Percentiles rank a stretch among this genome's conserved stretches.
Conservation (phyloP, 768 basidiomycete genomes). For the Mycena amicta region DNA sequence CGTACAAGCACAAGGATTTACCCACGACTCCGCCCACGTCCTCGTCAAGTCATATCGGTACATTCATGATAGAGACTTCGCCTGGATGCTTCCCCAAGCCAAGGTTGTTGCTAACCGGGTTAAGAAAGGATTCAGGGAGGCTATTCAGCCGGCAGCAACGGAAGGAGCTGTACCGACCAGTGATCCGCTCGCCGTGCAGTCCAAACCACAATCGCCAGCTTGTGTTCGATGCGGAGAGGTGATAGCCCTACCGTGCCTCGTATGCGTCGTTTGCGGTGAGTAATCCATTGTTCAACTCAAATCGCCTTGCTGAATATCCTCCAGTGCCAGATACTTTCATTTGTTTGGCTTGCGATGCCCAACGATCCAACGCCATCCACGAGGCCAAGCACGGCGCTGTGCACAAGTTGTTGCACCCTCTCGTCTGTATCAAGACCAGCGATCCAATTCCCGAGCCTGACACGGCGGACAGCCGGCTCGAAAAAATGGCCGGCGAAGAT, state of each 20-base stretch:
- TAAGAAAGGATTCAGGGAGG: background rate
- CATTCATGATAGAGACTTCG: slow-evolving; percentile 12
- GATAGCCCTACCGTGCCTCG: slow-evolving; percentile 9
- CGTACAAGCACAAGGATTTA: background rate
- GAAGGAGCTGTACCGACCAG: background rate
- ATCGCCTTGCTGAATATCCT: no score
- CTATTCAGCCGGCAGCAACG: background rate
- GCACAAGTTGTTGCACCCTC: background rate
- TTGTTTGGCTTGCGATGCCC: slow-evolving; percentile 2
- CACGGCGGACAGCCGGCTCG: no score
- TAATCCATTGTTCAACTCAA: background rate
- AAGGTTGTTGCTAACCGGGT: slow-evolving; percentile 9
- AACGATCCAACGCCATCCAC: background rate
- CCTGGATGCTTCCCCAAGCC: slow-evolving; percentile 17
- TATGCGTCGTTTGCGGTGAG: slow-evolving; percentile 14
- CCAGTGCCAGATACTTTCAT: background rate
- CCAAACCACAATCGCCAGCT: background rate
- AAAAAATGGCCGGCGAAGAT: no score
- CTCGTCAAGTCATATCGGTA: slow-evolving; percentile 9
- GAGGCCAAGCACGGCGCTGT: background rate
- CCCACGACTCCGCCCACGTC: slow-evolving; percentile 8
- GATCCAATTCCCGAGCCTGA: no score
- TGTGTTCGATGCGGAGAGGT: slow-evolving; percentile 11
- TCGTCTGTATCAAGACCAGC: slow-evolving; percentile 6
- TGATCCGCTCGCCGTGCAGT: background rate